A percentile compares a stretch with the other conserved stretches of the same genome.
phyloP scores from a whole-genome alignment of 2,329 filamentous ascomycete species.

The Penicillium crustosum region DNA sequence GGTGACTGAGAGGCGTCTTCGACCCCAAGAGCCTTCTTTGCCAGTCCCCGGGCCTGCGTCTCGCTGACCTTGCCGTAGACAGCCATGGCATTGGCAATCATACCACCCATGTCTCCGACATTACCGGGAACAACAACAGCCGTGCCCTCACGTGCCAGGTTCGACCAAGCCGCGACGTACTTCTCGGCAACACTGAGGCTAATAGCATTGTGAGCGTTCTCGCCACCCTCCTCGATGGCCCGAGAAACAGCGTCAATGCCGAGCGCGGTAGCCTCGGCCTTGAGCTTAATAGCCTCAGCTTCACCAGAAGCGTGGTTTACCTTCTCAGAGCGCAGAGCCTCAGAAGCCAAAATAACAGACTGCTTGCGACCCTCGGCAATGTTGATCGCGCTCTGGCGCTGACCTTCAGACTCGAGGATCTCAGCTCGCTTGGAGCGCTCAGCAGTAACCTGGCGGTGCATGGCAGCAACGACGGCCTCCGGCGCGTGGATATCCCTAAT shows the following conservation, averaged over 20 bases:
- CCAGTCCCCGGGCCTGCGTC: slow-evolving; percentile 68
- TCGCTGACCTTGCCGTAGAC: slow-evolving; percentile 93
- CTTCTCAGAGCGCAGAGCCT: slow-evolving; percentile 83
- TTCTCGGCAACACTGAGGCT: slow-evolving; percentile 92
- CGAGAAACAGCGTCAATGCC: slow-evolving; percentile 85
- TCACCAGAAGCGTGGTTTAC: slow-evolving; percentile 93
- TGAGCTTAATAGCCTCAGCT: slow-evolving; percentile 86
- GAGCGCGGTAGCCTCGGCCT: slow-evolving; percentile 78
- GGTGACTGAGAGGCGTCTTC: slow-evolving; percentile 16
- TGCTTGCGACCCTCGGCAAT: slow-evolving; percentile 98
- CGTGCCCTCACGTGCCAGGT: slow-evolving; percentile 91
- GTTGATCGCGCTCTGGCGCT: slow-evolving; percentile 96
- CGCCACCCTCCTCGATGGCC: slow-evolving; percentile 70
- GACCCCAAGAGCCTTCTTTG: slow-evolving; percentile 38
- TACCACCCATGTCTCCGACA: slow-evolving; percentile 89
- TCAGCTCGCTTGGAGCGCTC: slow-evolving; percentile 97
- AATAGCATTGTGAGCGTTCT: slow-evolving; percentile 77
- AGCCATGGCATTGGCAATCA: slow-evolving; percentile 94
- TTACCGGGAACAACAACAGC: slow-evolving; percentile 95
- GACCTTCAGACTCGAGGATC: slow-evolving; percentile 95
- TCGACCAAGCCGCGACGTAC: slow-evolving; percentile 92
- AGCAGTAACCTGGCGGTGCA: slow-evolving; percentile 97
- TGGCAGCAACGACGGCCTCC: slow-evolving; percentile 87
- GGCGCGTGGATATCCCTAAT: slow-evolving; percentile 98
- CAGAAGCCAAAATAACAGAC: slow-evolving; percentile 91